Conservation (phyloP, 1,284 basidiomycete genomes). For the Waitea zeae region DNA sequence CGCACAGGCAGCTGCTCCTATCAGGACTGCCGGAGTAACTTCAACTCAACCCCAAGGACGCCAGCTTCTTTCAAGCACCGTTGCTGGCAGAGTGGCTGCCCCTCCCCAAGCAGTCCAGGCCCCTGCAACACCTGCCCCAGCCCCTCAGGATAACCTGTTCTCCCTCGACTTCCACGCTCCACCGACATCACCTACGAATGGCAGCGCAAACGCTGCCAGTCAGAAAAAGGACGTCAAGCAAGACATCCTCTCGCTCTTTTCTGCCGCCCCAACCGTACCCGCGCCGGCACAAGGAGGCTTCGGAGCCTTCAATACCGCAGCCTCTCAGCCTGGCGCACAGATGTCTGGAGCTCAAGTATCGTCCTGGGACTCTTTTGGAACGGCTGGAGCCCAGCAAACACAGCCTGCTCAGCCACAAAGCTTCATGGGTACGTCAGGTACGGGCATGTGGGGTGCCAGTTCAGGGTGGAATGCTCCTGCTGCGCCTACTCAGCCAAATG, state of each 20-base stretch:
- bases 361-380: conserved; percentile 7
- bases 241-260: conserved; percentile 78
- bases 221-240: conserved; percentile 63
- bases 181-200: conserved; percentile 16
- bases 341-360: conserved; percentile 4
- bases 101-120: conserved; percentile 2
- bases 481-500: conserved; percentile 26
- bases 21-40: conserved; percentile 15
- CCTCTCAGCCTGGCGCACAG: background rate
- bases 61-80: conserved; percentile 26
- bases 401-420: conserved; percentile 21
- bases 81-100: background rate
- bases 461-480: conserved; percentile 37
- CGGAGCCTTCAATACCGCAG: conserved; percentile 11
- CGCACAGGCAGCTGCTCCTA: conserved; percentile 15
- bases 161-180: conserved; percentile 71
- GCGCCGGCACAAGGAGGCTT: conserved; percentile 12
- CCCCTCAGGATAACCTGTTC: conserved; percentile 50
- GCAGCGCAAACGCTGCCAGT: conserved; percentile 14
- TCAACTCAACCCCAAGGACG: conserved; percentile 34
- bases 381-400: conserved; percentile 6
- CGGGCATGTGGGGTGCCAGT: conserved; percentile 44
- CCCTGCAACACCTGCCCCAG: conserved; percentile 3
- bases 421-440: conserved; percentile 37
- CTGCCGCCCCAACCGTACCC: conserved; percentile 22